phyloP scores from a whole-genome alignment of 768 basidiomycete genomes.

The Fibroporia radiculosa region DNA sequence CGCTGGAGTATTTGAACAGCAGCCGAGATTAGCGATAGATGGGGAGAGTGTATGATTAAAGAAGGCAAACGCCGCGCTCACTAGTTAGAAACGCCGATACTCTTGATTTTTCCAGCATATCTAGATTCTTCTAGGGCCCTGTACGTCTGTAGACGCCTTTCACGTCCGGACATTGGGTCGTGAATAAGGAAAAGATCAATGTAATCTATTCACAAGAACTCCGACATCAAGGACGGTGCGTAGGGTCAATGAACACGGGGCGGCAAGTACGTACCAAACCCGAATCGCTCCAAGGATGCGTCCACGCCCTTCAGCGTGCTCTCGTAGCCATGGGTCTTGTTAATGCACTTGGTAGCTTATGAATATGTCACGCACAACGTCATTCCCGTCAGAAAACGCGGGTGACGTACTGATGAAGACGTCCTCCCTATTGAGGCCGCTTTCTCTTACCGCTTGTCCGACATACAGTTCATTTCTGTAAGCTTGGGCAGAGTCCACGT shows the following conservation, averaged over 20 bases:
- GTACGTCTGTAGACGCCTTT: constrained; percentile 32
- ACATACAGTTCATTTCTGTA: constrained; percentile 64
- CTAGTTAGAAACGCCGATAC: constrained; percentile 44
- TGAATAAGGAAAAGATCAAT: constrained; percentile 44
- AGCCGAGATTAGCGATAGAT: not conserved
- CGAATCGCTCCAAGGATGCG: constrained; percentile 49
- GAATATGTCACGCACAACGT: not conserved
- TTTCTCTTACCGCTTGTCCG: constrained; percentile 51
- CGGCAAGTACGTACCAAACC: constrained; percentile 37
- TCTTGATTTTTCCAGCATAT: constrained; percentile 28
- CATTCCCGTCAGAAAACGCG: not conserved
- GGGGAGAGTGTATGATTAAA: no score
- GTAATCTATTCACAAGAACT: constrained; percentile 24
- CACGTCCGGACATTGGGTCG: constrained; percentile 31
- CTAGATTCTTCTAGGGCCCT: constrained; percentile 29
- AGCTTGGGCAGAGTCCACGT: constrained; percentile 66
- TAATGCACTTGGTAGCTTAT: constrained; percentile 61
- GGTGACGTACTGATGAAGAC: constrained; percentile 48
- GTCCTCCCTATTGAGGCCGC: constrained; percentile 45
- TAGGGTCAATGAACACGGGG: constrained; percentile 10
- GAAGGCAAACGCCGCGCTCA: constrained; percentile 17
- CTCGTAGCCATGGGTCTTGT: constrained; percentile 61
- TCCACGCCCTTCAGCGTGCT: constrained; percentile 55
- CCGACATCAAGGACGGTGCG: not conserved
- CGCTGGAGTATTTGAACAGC: constrained; percentile 33